These are phyloP conservation scores for Pichia paraexigua DNA, from an alignment of 805 yeast genomes.

Conservation along the genomic window DNA sequence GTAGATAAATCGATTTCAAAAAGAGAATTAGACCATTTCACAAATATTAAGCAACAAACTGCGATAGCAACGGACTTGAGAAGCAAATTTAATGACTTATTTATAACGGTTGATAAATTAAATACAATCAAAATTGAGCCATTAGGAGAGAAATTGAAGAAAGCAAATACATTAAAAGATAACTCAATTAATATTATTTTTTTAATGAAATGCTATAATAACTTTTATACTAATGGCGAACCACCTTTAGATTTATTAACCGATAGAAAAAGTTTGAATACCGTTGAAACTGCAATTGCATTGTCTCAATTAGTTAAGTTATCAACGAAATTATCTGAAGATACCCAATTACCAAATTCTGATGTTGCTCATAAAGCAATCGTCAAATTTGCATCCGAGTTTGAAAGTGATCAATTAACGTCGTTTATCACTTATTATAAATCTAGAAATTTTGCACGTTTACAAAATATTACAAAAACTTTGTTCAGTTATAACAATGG, in stretches of 20 bases:
- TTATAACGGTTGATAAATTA: constrained; percentile 46
- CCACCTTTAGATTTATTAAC: constrained; percentile 50
- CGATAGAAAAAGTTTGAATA: constrained; percentile 14
- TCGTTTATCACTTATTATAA: constrained; percentile 70
- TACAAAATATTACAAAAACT: constrained; percentile 70
- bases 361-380: constrained; percentile 35
- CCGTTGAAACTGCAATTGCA: constrained; percentile 52
- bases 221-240: constrained; percentile 54
- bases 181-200: constrained; percentile 65
- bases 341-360: constrained; percentile 37
- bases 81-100: constrained; percentile 42
- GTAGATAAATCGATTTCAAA: constrained; percentile 50
- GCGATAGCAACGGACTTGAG: constrained; percentile 34
- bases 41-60: constrained; percentile 51
- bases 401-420: constrained; percentile 65
- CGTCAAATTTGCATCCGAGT: constrained; percentile 62
- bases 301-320: constrained; percentile 58
- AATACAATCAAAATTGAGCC: constrained; percentile 52
- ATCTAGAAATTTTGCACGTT: constrained; percentile 55
- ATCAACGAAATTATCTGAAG: constrained; percentile 55
- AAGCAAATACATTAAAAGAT: constrained; percentile 64
- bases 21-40: constrained; percentile 59
- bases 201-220: constrained; percentile 67
- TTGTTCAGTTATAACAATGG: constrained; percentile 81
- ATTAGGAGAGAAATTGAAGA: constrained; percentile 57